phyloP scores from a whole-genome alignment of 108 stramenopile species.

The Cyclotella sp. region DNA sequence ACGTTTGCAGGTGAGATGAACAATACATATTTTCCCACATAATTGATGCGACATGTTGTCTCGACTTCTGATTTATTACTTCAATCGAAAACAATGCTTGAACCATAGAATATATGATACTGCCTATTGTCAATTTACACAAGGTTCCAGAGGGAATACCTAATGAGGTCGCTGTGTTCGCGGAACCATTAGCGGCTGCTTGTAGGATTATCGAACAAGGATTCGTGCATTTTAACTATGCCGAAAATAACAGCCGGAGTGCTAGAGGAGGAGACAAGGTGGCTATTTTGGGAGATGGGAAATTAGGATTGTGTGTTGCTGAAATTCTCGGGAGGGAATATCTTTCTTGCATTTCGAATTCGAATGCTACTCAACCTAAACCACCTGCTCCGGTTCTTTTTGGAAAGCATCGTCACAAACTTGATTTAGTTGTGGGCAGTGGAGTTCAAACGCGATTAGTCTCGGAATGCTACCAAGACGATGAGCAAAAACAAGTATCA shows the following conservation, averaged over 20 bases:
- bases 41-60: not conserved
- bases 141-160: constrained; percentile 57
- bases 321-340: constrained; percentile 77
- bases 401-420: constrained; percentile 74
- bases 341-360: constrained; percentile 4
- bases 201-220: constrained; percentile 81
- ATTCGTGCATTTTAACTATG: constrained; percentile 46
- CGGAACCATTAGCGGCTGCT: constrained; percentile 83
- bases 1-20: constrained; percentile 56
- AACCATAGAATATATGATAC: constrained; percentile 60
- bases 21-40: not conserved
- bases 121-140: constrained; percentile 74
- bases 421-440: constrained; percentile 63
- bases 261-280: constrained; percentile 55
- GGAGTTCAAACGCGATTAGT: constrained; percentile 53
- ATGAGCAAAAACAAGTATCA: constrained; percentile 46
- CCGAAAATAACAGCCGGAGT: constrained; percentile 8
- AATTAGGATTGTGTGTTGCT: constrained; percentile 77
- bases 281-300: constrained; percentile 81
- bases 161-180: constrained; percentile 76
- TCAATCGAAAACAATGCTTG: not conserved
- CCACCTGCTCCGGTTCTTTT: constrained; percentile 60
- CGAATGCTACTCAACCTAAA: not conserved
- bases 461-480: constrained; percentile 52
- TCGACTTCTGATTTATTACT: not conserved